Evolutionary conservation across 495 filamentous ascomycete genomes (phyloP).

Genomic region (Penicillium cinerascens): DNA sequence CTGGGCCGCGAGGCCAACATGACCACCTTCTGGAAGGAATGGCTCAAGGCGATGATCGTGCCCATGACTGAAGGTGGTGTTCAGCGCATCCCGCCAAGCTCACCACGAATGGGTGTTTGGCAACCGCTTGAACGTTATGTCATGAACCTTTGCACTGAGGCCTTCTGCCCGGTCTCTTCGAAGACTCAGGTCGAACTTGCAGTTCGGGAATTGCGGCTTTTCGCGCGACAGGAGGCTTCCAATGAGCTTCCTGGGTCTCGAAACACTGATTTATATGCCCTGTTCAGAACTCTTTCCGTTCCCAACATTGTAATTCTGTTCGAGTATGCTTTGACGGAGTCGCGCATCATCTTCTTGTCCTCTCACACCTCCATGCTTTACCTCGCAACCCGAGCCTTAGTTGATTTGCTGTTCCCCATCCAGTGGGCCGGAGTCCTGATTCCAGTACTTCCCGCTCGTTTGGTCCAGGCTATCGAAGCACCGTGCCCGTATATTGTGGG

Average conservation of each 20-base stretch:
- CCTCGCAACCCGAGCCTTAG: constrained; percentile 78
- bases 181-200: constrained; percentile 94
- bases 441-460: constrained; percentile 80
- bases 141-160: constrained; percentile 95
- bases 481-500: constrained; percentile 97
- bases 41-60: constrained; percentile 86
- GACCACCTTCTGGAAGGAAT: constrained; percentile 98
- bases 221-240: constrained; percentile 85
- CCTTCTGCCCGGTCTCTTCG: constrained; percentile 83
- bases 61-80: constrained; percentile 91
- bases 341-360: constrained; percentile 91
- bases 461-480: constrained; percentile 87
- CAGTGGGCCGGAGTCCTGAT: constrained; percentile 93
- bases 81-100: constrained; percentile 78
- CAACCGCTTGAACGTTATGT: constrained; percentile 96
- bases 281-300: constrained; percentile 85
- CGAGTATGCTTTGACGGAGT: constrained; percentile 90
- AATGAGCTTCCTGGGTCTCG: constrained; percentile 94
- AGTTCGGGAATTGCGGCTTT: constrained; percentile 84
- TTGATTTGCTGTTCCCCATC: constrained; percentile 82
- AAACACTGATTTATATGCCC: constrained; percentile 86
- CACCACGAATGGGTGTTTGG: constrained; percentile 91
- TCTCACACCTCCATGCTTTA: constrained; percentile 97
- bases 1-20: constrained; percentile 79
- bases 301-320: constrained; percentile 89